phyloP scores from a whole-genome alignment of 1,284 basidiomycete species.

The Malassezia furfur region DNA sequence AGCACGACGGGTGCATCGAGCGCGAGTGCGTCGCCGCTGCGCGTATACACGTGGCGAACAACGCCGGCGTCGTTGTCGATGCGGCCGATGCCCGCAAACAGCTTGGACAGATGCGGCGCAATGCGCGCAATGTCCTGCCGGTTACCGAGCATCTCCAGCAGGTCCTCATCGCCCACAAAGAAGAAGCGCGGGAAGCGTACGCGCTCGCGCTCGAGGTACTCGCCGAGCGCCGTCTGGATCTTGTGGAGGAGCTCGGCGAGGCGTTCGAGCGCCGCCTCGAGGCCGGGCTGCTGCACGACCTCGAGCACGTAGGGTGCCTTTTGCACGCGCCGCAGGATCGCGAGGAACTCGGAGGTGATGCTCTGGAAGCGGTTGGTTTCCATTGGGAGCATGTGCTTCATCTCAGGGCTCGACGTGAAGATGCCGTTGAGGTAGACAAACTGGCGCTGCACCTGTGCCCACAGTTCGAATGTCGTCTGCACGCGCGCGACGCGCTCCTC shows the following conservation, averaged over 20 bases:
- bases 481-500: slow-evolving; percentile 47
- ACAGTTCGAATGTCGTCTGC: slow-evolving; percentile 83
- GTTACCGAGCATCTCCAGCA: slow-evolving; percentile 98
- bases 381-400: slow-evolving; percentile 76
- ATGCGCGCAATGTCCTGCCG: slow-evolving; percentile 95
- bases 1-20: slow-evolving; percentile 68
- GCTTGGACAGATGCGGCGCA: slow-evolving; percentile 98
- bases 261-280: slow-evolving; percentile 94
- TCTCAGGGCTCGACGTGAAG: slow-evolving; percentile 90
- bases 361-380: slow-evolving; percentile 95
- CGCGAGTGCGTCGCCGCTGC: slow-evolving; percentile 83
- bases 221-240: slow-evolving; percentile 97
- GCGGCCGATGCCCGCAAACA: slow-evolving; percentile 95
- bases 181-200: slow-evolving; percentile 91
- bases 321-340: slow-evolving; percentile 99
- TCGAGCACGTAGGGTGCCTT: slow-evolving; percentile 96
- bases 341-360: slow-evolving; percentile 95
- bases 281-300: slow-evolving; percentile 87
- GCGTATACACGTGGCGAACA: slow-evolving; percentile 29
- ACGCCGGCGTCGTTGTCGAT: slow-evolving; percentile 65
- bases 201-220: slow-evolving; percentile 94
- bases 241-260: slow-evolving; percentile 91
- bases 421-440: slow-evolving; percentile 99
- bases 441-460: slow-evolving; percentile 98
- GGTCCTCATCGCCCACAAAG: slow-evolving; percentile 97